Conservation (phyloP, 1,284 basidiomycete species). For the Bjerkandera adusta region DNA sequence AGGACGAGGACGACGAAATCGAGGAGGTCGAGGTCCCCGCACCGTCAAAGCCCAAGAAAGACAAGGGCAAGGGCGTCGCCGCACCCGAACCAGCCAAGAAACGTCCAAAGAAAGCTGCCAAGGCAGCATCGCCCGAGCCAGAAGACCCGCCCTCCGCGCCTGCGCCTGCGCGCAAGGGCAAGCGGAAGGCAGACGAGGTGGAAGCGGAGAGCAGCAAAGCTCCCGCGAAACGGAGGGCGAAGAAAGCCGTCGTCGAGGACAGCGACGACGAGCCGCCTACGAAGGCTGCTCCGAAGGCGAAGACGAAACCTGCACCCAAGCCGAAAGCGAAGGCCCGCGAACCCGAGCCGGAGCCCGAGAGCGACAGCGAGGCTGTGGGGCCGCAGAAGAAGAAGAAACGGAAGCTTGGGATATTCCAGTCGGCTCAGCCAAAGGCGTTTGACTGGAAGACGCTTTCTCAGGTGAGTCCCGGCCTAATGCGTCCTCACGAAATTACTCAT, state of each 20-base stretch:
- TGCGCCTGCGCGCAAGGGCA: slow-evolving; percentile 24
- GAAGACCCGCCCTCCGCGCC: slow-evolving; percentile 19
- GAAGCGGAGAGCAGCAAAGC: slow-evolving; percentile 13
- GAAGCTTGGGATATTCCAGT: slow-evolving; percentile 55
- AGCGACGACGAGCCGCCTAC: neutral
- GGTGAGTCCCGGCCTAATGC: slow-evolving; percentile 28
- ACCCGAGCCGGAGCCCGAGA: slow-evolving; percentile 3
- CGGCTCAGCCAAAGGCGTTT: slow-evolving; percentile 39
- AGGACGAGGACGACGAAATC: slow-evolving; percentile 13
- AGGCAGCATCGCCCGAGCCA: slow-evolving; percentile 1
- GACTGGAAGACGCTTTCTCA: slow-evolving; percentile 36
- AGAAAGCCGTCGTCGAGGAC: slow-evolving; percentile 10
- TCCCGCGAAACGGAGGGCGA: slow-evolving; percentile 9
- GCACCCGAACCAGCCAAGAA: slow-evolving; percentile 10
- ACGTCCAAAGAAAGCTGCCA: slow-evolving; percentile 15
- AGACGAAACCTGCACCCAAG: slow-evolving; percentile 17
- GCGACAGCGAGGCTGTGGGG: slow-evolving; percentile 22
- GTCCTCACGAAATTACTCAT: slow-evolving; percentile 1
- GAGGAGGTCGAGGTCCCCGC: slow-evolving; percentile 13
- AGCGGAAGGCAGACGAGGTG: slow-evolving; percentile 27
- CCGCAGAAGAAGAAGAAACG: slow-evolving; percentile 56
- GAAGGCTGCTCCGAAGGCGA: slow-evolving; percentile 6
- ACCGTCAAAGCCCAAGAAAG: slow-evolving; percentile 10
- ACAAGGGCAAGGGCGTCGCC: slow-evolving; percentile 20
- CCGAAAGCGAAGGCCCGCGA: slow-evolving; percentile 16